Conservation (phyloP, 495 filamentous ascomycete genomes). For the Tuber calosporum region DNA sequence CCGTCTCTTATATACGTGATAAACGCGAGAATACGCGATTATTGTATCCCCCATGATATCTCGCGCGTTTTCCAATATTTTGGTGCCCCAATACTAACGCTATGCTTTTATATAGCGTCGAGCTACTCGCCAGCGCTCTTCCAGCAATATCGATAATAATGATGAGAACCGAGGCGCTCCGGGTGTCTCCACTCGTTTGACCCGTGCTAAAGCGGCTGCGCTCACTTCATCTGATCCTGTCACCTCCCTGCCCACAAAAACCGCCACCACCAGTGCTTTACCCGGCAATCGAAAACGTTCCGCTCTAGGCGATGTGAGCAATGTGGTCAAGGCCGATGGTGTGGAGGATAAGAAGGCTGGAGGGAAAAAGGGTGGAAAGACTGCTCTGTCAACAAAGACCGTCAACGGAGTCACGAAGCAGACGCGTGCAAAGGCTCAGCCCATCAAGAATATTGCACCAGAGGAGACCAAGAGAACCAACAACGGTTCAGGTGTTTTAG, state of each 20-base stretch:
- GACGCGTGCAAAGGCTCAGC: slow-evolving; percentile 35
- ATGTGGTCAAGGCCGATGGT: slow-evolving; percentile 70
- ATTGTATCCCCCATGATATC: slow-evolving; percentile 9
- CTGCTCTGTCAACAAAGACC: slow-evolving; percentile 44
- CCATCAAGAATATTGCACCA: slow-evolving; percentile 35
- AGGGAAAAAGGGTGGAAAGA: slow-evolving; percentile 50
- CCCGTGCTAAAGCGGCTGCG: slow-evolving; percentile 74
- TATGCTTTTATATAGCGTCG: slow-evolving; percentile 38
- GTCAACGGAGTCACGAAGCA: slow-evolving; percentile 38
- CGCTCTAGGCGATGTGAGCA: slow-evolving; percentile 89
- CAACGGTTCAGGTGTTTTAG: slow-evolving; percentile 38
- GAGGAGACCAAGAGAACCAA: slow-evolving; percentile 33
- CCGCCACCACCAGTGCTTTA: slow-evolving; percentile 46
- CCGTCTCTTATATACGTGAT: slow-evolving; percentile 6
- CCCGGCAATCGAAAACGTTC: slow-evolving; percentile 57
- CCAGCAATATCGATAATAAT: slow-evolving; percentile 69
- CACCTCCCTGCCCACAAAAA: slow-evolving; percentile 62
- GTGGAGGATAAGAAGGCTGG: slow-evolving; percentile 51
- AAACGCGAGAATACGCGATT: slow-evolving; percentile 26
- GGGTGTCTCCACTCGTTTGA: slow-evolving; percentile 61
- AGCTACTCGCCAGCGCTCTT: slow-evolving; percentile 55
- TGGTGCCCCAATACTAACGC: slow-evolving; percentile 33
- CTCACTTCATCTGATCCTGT: slow-evolving; percentile 63
- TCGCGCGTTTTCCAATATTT: slow-evolving; percentile 41
- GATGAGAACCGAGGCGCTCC: slow-evolving; percentile 68